Base-by-base conservation (phyloP, 306 rosid genomes). In the Rosa chinensis region DNA sequence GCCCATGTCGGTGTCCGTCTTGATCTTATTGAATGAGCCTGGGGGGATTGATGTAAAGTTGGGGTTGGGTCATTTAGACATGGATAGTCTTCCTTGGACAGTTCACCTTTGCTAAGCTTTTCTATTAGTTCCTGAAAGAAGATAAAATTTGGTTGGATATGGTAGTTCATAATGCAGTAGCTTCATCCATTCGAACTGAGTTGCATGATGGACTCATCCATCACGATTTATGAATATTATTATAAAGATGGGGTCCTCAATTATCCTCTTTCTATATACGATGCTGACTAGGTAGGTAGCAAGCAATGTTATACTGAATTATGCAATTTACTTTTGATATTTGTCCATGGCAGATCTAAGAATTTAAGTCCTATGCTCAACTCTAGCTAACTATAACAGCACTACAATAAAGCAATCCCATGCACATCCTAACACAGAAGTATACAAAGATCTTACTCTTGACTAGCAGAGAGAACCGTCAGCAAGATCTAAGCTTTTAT, bases 61-160 rank as follows among this genome's bases (percentile, higher is more conserved):
- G 94, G 88, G 79, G 90, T 92, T 4, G 99, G 98, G 75, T 91
- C 99, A 75, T 92, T 95, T 80, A 95, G 82, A 81, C 98, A 95
- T 8, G 98, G 99, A 81, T 90, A 95, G 53, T 95, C 99, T 74
- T 91, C 96, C 85, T 89, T 92, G 71, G 99, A 85, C 79, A 95
- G 73, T 76, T 90, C 97, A 69, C 89, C 85, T 79, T 85, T 92
- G 82, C 89, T 43, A 64, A 95, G 92, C 69, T 89, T 92, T 88
- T 92, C 99, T 80, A 92, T 40, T 47, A 92, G 92, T 78, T 91
- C 99, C 99, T 95, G 89, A 71, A 85, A 71, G 45, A 83, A 21
- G 55, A 69, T 55, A 66, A 66, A 23, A 72, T 35, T 73, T 73
- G 56, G 28, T 20, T 63, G 20, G n/a, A 43, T 48, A 18, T n/a